phyloP scores from a whole-genome alignment of 1,139 yeast species.

The Geotrichum restrictum region DNA sequence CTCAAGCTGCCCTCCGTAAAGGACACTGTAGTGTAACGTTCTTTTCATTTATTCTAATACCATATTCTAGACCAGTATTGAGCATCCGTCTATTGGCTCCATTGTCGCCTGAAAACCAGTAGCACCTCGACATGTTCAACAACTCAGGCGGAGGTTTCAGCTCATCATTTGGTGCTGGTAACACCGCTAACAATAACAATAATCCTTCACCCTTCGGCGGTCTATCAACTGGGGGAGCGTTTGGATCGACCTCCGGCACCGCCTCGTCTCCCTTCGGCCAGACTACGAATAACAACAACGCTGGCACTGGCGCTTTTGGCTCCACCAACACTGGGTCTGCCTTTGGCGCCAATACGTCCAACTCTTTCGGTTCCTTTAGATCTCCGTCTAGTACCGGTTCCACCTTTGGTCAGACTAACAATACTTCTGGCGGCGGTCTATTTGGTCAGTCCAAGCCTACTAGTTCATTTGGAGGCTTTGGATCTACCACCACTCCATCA shows the following conservation, averaged over 20 bases:
- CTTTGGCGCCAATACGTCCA: constrained; percentile 16
- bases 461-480: constrained; percentile 32
- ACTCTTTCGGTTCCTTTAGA: constrained; percentile 17
- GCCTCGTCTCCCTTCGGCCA: constrained; percentile 43
- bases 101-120: too few relatives aligned
- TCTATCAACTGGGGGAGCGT: constrained; percentile 21
- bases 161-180: constrained; percentile 21
- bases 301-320: constrained; percentile 34
- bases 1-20: too few relatives aligned
- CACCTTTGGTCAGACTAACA: constrained; percentile 36
- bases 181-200: constrained; percentile 23
- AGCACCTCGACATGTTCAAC: constrained; percentile 6
- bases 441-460: constrained; percentile 29
- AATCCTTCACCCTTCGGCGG: constrained; percentile 34
- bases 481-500: constrained; percentile 27
- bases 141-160: constrained; percentile 22
- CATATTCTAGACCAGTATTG: too few relatives aligned
- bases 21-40: too few relatives aligned
- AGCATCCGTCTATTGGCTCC: too few relatives aligned
- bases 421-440: constrained; percentile 31
- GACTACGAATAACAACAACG: constrained; percentile 24
- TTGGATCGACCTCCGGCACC: constrained; percentile 20
- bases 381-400: constrained; percentile 23
- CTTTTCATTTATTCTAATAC: too few relatives aligned
- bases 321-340: constrained; percentile 11